phyloP scores from a whole-genome alignment of 148 eudicot genomes.

The Cornus suecica region DNA sequence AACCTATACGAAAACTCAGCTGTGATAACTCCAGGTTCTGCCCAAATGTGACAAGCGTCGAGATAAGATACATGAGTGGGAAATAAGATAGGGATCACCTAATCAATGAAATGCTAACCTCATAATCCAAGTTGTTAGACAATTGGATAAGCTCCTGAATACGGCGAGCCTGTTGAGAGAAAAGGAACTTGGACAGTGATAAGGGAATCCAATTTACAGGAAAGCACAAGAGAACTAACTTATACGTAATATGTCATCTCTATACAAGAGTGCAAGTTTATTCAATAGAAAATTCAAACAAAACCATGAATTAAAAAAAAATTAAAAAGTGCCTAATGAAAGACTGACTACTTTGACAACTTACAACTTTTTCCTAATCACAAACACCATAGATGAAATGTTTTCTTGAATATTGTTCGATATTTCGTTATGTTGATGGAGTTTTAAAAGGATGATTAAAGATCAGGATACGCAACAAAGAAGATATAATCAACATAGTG shows the following conservation, averaged over 20 bases:
- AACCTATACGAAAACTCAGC: not conserved
- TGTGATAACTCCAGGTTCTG: too few relatives aligned
- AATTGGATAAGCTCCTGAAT: constrained; percentile 36
- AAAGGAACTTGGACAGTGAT: not conserved
- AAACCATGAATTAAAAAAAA: not conserved
- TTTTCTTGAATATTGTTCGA: too few relatives aligned
- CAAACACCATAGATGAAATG: not conserved
- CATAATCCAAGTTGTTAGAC: constrained; percentile 38
- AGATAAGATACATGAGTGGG: not conserved
- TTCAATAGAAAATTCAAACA: not conserved
- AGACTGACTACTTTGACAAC: not conserved
- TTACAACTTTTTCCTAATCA: not conserved
- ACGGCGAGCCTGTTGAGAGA: constrained; percentile 28
- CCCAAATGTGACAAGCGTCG: not conserved
- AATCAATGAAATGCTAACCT: constrained; percentile 27
- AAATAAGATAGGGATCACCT: not conserved
- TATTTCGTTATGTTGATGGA: too few relatives aligned
- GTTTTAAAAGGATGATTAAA: too few relatives aligned
- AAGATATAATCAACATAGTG: too few relatives aligned
- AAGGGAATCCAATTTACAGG: not conserved
- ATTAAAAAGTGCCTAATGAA: not conserved
- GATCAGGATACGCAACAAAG: too few relatives aligned
- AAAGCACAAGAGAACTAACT: not conserved
- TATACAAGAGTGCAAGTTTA: not conserved
- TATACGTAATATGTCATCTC: not conserved